Conservation (phyloP, 768 basidiomycete species). For the Candolleomyces eurysporus region DNA sequence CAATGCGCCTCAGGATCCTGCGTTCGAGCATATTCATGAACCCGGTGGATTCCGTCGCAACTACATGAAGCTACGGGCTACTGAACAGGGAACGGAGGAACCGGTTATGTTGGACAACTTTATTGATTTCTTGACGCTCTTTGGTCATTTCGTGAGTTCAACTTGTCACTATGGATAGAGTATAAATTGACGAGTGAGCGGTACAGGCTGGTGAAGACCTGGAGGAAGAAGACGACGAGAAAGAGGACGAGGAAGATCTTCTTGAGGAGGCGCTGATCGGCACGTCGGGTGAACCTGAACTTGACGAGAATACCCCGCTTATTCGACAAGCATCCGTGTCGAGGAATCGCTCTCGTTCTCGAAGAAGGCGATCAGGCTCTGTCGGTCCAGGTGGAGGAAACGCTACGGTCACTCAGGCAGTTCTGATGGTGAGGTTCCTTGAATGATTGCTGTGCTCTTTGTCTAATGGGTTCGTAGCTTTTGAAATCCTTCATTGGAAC, state of each 20-base stretch:
- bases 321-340: slow-evolving; percentile 30
- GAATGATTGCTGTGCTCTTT: background rate
- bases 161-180: background rate
- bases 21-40: slow-evolving; percentile 90
- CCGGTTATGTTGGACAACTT: slow-evolving; percentile 77
- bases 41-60: slow-evolving; percentile 94
- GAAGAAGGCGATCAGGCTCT: slow-evolving; percentile 48
- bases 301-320: slow-evolving; percentile 57
- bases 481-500: slow-evolving; percentile 95
- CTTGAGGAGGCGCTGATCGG: slow-evolving; percentile 21
- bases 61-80: slow-evolving; percentile 73
- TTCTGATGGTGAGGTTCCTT: slow-evolving; percentile 72
- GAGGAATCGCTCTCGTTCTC: slow-evolving; percentile 44
- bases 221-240: slow-evolving; percentile 85
- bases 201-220: slow-evolving; percentile 86
- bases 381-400: slow-evolving; percentile 71
- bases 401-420: slow-evolving; percentile 87
- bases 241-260: slow-evolving; percentile 57
- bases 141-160: slow-evolving; percentile 88
- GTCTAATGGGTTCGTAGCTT: slow-evolving; percentile 45
- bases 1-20: slow-evolving; percentile 60
- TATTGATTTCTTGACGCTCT: slow-evolving; percentile 92
- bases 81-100: slow-evolving; percentile 62
- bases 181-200: slow-evolving; percentile 3
- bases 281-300: slow-evolving; percentile 18